Percentiles rank a stretch among this genome's conserved stretches.
phyloP scores from a whole-genome alignment of 305 asterid species.

The Rubia tinctorum region DNA sequence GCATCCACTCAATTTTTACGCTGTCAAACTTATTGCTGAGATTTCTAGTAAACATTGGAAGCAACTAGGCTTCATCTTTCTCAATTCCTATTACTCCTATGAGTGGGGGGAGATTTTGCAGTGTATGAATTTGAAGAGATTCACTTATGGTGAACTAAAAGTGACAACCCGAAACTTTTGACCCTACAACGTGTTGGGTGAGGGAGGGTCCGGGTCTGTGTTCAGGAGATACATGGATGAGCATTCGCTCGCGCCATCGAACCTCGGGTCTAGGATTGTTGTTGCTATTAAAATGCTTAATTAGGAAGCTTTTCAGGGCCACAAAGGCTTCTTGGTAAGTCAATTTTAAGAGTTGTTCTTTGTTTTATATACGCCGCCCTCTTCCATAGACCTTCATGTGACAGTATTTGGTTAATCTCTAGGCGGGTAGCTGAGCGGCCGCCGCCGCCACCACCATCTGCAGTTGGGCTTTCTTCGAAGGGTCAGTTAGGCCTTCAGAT shows the following conservation, averaged over 20 bases:
- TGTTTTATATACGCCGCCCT: conserved; percentile 69
- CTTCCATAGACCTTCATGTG: conserved; percentile 83
- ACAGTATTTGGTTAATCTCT: conserved; percentile 66
- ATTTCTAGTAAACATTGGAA: too few species aligned
- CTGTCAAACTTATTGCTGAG: too few species aligned
- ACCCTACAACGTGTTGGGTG: conserved; percentile 62
- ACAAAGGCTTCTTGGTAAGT: conserved; percentile 93
- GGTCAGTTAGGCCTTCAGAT: conserved; percentile 44
- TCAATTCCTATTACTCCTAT: conserved; percentile 63
- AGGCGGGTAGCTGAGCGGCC: conserved; percentile 31
- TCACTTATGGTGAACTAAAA: conserved; percentile 56
- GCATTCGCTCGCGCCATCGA: conserved; percentile 77
- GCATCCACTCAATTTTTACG: conserved; percentile 12
- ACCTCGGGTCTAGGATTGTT: conserved; percentile 62
- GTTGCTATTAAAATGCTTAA: conserved; percentile 75
- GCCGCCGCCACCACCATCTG: conserved; percentile 11
- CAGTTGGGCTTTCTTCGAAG: conserved; percentile 32
- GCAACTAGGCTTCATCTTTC: conserved; percentile 45
- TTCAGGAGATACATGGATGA: conserved; percentile 88
- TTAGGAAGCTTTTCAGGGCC: conserved; percentile 92
- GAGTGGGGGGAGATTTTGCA: conserved; percentile 77
- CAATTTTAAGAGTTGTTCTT: conserved; percentile 2
- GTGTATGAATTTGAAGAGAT: conserved; percentile 69
- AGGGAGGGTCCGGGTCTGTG: conserved; percentile 86
- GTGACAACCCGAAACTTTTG: conserved; percentile 74